Conservation (phyloP, 2,329 filamentous ascomycete genomes). For the Epichloe uncinata region DNA sequence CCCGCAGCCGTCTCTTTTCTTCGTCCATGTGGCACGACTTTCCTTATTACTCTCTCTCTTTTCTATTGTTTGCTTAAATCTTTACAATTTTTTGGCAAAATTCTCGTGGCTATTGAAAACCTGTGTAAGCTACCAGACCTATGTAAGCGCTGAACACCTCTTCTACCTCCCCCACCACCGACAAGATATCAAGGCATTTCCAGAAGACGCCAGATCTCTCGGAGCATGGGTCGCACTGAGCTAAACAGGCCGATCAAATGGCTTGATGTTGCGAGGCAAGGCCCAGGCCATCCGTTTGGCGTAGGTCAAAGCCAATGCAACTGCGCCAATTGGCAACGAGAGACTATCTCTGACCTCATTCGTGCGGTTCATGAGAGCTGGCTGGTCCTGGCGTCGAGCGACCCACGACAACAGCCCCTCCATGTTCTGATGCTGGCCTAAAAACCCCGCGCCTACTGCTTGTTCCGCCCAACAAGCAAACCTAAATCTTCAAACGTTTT, state of each 20-base stretch:
- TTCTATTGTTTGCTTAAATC: neutral
- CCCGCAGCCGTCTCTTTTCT: neutral
- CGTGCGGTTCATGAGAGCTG: neutral
- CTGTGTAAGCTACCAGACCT: neutral
- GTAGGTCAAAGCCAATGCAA: neutral
- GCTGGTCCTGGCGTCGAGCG: neutral
- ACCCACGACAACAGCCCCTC: constrained; percentile 1
- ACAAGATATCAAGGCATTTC: neutral
- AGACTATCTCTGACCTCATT: neutral
- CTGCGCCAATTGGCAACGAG: constrained; percentile 4
- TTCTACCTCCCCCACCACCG: constrained; percentile 2
- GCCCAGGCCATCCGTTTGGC: neutral
- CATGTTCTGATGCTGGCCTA: neutral
- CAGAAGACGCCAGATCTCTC: neutral
- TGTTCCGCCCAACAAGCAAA: neutral
- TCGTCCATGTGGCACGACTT: neutral
- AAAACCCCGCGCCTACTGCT: constrained; percentile 3
- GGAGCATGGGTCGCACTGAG: neutral
- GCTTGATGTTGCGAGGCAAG: neutral
- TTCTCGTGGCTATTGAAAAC: neutral
- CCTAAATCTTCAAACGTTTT: neutral
- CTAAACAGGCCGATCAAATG: constrained; percentile 6
- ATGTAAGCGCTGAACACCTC: constrained; percentile 7
- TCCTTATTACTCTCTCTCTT: neutral
- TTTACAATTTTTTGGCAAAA: neutral